Evolutionary conservation across 106 monocot species (phyloP), one percentile per base, ranked within the genome.

Genomic region (Dendrobium huoshanense): DNA sequence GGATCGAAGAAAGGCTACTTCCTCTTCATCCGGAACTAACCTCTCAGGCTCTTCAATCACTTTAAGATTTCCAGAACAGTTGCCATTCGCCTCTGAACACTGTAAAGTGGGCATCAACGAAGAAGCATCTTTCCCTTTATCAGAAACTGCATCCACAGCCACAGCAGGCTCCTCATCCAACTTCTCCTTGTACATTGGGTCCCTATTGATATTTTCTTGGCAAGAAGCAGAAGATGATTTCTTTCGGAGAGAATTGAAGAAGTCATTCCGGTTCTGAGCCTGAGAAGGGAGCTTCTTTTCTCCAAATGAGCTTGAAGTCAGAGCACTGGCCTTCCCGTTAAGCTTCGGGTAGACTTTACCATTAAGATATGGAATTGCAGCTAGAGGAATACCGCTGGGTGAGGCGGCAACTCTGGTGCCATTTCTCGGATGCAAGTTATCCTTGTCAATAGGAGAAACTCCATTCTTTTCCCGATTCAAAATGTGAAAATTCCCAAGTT

Each of bases 401-500:
- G 85, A 77, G 49, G 79, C 80, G 11, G 59, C 51, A 76, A 56
- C 41, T 78, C 88, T 90, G 78, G 77, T 75, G 42, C 54, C 29
- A 81, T 20, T 79, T 22, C 41, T 79, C 72, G 54, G n/a, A 77
- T 61, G 80, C 16, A 43, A 73, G 58, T 47, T 78, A 75, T 88
- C 87, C 77, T 85, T 90, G 24, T 58, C 73, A 73, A 79, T 77
- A 48, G 83, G 80, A 40, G 82, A 83, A 44, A 77, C 25, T 7
- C 80, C 88, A 80, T 83, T 93, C 51, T 79, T 93, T 61, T 94
- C 90, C 41, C 85, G 77, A 54, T 90, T 90, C 22, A 96, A 86
- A 27, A 96, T 90, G 29, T 81, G 90, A 86, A 92, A 84, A 75
- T 88, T 94, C 40, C 94, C 90, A 75, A 80, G 55, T 83, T 84